Percentiles rank a stretch among this genome's conserved stretches.
These are phyloP conservation scores for Cladosporium halotolerans DNA, from an alignment of 2,329 filamentous ascomycete species.

Conservation along the genomic window DNA sequence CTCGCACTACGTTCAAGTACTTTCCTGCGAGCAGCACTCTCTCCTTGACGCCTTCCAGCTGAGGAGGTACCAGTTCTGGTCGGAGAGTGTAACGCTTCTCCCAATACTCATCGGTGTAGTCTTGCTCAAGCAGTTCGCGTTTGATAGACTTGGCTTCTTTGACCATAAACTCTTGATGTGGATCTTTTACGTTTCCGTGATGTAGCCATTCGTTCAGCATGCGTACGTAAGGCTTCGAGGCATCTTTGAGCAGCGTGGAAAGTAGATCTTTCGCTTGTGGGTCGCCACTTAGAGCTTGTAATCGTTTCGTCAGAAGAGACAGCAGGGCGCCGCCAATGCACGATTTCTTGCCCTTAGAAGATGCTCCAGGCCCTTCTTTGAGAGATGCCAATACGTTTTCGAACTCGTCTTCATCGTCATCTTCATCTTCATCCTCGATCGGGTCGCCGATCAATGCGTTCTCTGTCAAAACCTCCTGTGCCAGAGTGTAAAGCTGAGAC, in stretches of 20 bases:
- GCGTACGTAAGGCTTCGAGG: conserved; percentile 89
- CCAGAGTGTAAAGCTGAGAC: conserved; percentile 79
- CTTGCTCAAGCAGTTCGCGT: conserved; percentile 82
- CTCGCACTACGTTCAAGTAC: conserved; percentile 94
- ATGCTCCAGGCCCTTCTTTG: conserved; percentile 77
- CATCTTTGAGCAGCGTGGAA: conserved; percentile 75
- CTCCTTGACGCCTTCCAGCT: conserved; percentile 83
- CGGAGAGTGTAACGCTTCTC: conserved; percentile 94
- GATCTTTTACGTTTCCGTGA: conserved; percentile 89
- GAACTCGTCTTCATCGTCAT: conserved; percentile 68
- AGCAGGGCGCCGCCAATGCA: conserved; percentile 97
- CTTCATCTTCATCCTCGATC: conserved; percentile 53
- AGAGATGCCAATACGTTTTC: conserved; percentile 90
- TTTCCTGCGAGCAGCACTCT: conserved; percentile 94
- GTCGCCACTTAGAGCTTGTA: conserved; percentile 89
- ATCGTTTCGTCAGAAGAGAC: conserved; percentile 72
- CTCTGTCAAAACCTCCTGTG: conserved; percentile 77
- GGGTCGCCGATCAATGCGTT: conserved; percentile 81
- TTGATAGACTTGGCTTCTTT: conserved; percentile 95
- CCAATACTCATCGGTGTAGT: conserved; percentile 99
- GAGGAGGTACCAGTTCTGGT: conserved; percentile 83
- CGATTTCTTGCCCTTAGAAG: conserved; percentile 79
- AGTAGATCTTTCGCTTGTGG: conserved; percentile 78
- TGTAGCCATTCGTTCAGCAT: conserved; percentile 99
- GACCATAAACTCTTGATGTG: conserved; percentile 87